Base-by-base conservation (phyloP, 2,329 filamentous ascomycete genomes). In the Scopulariopsis brevicaulis region DNA sequence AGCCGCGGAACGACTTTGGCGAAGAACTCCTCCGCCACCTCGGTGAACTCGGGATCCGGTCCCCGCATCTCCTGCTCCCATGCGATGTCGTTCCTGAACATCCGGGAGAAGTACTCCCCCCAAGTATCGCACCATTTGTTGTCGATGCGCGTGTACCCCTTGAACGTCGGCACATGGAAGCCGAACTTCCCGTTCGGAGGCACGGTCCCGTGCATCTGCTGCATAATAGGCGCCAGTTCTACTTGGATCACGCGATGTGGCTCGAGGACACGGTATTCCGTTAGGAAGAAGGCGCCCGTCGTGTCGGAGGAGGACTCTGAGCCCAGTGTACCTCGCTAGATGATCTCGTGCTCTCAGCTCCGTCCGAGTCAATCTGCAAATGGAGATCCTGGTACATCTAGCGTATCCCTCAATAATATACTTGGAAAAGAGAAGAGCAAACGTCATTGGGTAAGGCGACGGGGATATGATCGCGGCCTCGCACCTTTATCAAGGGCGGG, bases 1-100 rank as follows among this genome's bases (percentile, higher is more conserved):
- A 78, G 65, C 24, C 74, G 64, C 0, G 75, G 74, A 25, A 78
- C 71, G 1, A 77, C 74, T 51, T 65, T 72, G n/a, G 69, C 64
- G 8, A 75, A 69, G 20, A 74, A 56, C 1, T 58, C 59, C 15
- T 61, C 55, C 1, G 60, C 59, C 0, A 72, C 61, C 1, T 59
- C 59, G 51, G 72, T 65, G 12, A 71, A 40, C 64, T 66, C 64
- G 7, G 61, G 56, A 52, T 65, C 60, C 1, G 63, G 53, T n/a
- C 67, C 67, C 18, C 65, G 64, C 1, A 59, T 57, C 34, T 60
- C 53, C 4, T 62, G 53, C n/a, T 69, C 67, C 20, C 66, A 57
- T 10, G 66, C 52, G 2, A 71, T 62, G 48, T 65, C 64, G 10
- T 61, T 48, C 11, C 60, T 61, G 53, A 71, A 58, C 15, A 59